Evolutionary conservation across 441 rosid species (phyloP).

Genomic region (Geranium incanum): DNA sequence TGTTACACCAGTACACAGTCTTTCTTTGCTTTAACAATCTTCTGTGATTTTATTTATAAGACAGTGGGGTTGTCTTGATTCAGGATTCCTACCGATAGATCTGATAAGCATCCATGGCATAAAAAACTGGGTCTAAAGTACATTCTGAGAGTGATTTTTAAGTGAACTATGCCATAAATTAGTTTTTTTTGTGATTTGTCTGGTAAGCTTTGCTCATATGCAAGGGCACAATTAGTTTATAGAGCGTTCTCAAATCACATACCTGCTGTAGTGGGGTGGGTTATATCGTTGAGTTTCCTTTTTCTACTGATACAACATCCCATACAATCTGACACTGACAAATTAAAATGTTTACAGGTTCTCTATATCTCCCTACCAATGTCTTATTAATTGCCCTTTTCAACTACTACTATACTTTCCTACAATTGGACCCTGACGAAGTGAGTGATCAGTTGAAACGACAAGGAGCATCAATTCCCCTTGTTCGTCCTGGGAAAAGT

Average conservation of each 20-base stretch:
- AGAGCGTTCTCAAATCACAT: background rate
- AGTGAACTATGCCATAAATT: background rate
- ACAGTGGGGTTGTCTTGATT: background rate
- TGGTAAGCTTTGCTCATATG: background rate
- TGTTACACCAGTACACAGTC: background rate
- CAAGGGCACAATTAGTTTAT: background rate
- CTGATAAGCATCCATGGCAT: background rate
- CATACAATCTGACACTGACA: constrained; percentile 11
- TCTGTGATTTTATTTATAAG: background rate
- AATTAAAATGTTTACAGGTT: constrained; percentile 43
- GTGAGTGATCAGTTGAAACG: constrained; percentile 93
- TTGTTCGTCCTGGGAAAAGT: constrained; percentile 93
- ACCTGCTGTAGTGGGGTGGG: background rate
- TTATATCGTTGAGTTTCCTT: background rate
- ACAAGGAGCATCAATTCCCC: constrained; percentile 94
- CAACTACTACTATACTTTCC: constrained; percentile 96
- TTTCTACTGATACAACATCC: background rate
- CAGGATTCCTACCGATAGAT: background rate
- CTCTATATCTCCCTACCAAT: constrained; percentile 85
- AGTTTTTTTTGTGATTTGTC: background rate
- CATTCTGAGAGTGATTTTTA: background rate
- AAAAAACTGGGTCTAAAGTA: background rate
- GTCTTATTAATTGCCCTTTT: constrained; percentile 88
- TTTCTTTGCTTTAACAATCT: background rate
- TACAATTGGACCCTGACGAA: constrained; percentile 95